Base-by-base conservation (phyloP, 148 eudicot genomes). In the Rhododendron vialii region DNA sequence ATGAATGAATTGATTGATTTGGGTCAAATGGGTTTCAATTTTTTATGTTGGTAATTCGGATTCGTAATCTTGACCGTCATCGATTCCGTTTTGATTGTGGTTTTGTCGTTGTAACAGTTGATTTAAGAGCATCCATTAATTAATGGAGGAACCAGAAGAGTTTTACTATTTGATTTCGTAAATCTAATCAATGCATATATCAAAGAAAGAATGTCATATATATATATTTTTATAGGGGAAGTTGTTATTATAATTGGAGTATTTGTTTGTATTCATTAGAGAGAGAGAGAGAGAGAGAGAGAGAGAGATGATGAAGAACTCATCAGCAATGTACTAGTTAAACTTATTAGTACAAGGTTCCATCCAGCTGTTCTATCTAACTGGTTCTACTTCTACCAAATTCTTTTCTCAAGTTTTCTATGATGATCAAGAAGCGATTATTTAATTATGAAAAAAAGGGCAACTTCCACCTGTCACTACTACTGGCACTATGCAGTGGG, bases 91-190 rank as follows among this genome's bases (percentile, higher is more conserved):
- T 50, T 57, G 78, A 73, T 77, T 61, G 35, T 50, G 78, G 50
- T 82, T 82, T 15, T 87, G 83, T 50, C 43, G 41, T 11, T 87
- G 87, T 88, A 82, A 81, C 78, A 57, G 82, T 47, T 79, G 57
- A 80, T 88, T 81, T 79, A 73, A 47, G 77, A 88, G 28, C 17
- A 78, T 74, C 50, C 81, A 83, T 86, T 80, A 28, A 65, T 63
- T n/a, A 55, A 80, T 53, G 43, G 76, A 57, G 82, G 48, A 84
- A 81, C 77, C 59, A 75, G 43, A 84, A 51, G 20, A 73, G 51
- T 33, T 80, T 87, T 76, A 8, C 14, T 14, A 74, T 81, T 65
- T 50, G 12, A 45, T 73, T 10, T 69, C 18, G 7, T 57, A 38
- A 57, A 51, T n/a, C 15, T 41, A 43, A 3, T 6, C 5, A 41